These are phyloP conservation scores for Colletotrichum navitas DNA, from an alignment of 2,329 filamentous ascomycete species.

Conservation along the genomic window DNA sequence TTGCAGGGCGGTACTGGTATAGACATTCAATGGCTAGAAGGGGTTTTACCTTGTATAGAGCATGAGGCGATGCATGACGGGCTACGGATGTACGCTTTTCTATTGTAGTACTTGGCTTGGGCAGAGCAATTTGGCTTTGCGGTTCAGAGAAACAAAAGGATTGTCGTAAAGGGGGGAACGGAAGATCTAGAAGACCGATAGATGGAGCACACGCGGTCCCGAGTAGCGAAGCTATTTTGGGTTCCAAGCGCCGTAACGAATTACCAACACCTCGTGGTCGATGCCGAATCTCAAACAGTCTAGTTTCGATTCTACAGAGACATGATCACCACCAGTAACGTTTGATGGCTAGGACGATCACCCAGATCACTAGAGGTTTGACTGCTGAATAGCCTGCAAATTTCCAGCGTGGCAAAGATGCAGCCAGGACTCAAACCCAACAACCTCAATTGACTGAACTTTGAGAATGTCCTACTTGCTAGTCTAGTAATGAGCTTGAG, in stretches of 20 bases:
- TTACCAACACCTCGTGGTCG: not conserved
- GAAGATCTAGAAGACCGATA: not conserved
- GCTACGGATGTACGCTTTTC: not conserved
- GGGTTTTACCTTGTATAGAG: slow-evolving; percentile 12
- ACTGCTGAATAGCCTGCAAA: not conserved
- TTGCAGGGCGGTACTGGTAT: not conserved
- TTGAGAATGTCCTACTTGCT: no score
- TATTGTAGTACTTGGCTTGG: slow-evolving; percentile 5
- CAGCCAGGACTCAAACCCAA: not conserved
- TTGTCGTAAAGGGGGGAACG: not conserved
- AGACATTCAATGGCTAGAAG: slow-evolving; percentile 10
- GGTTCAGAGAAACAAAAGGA: not conserved
- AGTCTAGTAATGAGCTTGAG: not conserved
- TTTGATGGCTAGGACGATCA: not conserved
- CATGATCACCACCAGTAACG: not conserved
- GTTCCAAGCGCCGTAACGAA: no score
- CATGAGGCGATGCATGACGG: not conserved
- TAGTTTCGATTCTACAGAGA: not conserved
- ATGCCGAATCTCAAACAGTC: not conserved
- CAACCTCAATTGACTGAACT: no score
- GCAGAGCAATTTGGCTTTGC: slow-evolving; percentile 1
- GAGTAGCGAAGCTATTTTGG: not conserved
- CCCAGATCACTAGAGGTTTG: not conserved
- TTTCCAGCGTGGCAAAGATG: not conserved
- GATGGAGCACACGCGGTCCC: not conserved